Evolutionary conservation across 257 asterid genomes (phyloP).

Genomic region (Fraxinus excelsior): DNA sequence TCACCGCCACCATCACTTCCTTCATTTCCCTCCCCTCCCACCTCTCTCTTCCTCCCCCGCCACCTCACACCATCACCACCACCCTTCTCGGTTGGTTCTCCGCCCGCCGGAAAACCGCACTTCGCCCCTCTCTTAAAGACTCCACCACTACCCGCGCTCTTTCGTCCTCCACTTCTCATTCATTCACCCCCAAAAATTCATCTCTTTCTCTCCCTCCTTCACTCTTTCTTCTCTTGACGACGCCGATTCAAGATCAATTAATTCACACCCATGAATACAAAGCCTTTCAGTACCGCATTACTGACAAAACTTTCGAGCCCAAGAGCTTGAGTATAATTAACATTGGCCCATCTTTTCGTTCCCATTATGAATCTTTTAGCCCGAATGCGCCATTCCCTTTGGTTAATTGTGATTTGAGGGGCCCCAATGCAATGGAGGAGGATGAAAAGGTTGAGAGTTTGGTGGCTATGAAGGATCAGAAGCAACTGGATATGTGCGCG

Average conservation of each 20-base stretch:
- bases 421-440: conserved; percentile 63
- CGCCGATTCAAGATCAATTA: conserved; percentile 75
- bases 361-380: conserved; percentile 70
- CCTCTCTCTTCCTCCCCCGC: conserved; percentile 49
- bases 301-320: conserved; percentile 52
- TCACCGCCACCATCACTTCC: conserved; percentile 64
- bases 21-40: conserved; percentile 65
- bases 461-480: conserved; percentile 48
- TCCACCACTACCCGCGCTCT: conserved; percentile 42
- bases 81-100: conserved; percentile 53
- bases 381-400: conserved; percentile 68
- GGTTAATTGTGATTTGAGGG: conserved; percentile 51
- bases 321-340: conserved; percentile 63
- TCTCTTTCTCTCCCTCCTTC: conserved; percentile 60
- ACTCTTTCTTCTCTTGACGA: conserved; percentile 70
- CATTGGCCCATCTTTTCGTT: conserved; percentile 81
- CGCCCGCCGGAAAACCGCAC: conserved; percentile 50
- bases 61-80: conserved; percentile 11
- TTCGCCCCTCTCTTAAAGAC: conserved; percentile 53
- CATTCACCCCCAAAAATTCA: conserved; percentile 50
- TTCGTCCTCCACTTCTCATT: conserved; percentile 43
- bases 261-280: conserved; percentile 86
- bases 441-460: conserved; percentile 45
- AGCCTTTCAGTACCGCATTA: conserved; percentile 53
- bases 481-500: conserved; percentile 60